These are phyloP conservation scores for Thalassiosira mediterranea DNA, from an alignment of 352 stramenopile species.

Conservation along the genomic window DNA sequence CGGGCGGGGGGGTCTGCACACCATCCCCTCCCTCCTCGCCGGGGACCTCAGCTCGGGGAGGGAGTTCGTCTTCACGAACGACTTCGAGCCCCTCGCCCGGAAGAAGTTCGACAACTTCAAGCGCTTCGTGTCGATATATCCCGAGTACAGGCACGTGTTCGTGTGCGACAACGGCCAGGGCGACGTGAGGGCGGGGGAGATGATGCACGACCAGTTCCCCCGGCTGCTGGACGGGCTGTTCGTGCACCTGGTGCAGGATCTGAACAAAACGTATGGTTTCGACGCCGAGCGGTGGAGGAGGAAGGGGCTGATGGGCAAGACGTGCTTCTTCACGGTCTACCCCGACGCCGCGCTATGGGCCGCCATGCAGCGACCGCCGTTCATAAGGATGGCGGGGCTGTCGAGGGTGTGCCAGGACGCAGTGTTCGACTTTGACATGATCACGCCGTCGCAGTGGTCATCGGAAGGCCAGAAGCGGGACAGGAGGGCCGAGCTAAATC, in stretches of 20 bases:
- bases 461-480: conserved; percentile 70
- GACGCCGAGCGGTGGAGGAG: conserved; percentile 68
- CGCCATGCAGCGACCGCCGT: conserved; percentile 63
- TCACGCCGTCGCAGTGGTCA: conserved; percentile 75
- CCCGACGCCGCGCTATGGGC: conserved; percentile 80
- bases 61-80: conserved; percentile 94
- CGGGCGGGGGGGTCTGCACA: conserved; percentile 91
- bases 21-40: conserved; percentile 92
- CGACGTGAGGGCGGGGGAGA: conserved; percentile 78
- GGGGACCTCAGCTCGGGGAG: conserved; percentile 92
- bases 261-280: conserved; percentile 75
- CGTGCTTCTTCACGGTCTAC: conserved; percentile 82
- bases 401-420: conserved; percentile 77
- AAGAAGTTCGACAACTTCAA: conserved; percentile 96
- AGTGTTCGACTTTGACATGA: conserved; percentile 76
- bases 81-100: conserved; percentile 94
- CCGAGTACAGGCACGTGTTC: conserved; percentile 98
- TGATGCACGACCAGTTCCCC: conserved; percentile 82
- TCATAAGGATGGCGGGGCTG: conserved; percentile 78
- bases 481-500: conserved; percentile 68
- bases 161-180: conserved; percentile 95
- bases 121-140: conserved; percentile 96
- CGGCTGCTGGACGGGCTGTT: conserved; percentile 78
- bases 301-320: conserved; percentile 68
- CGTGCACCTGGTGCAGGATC: conserved; percentile 77